Base-by-base conservation (phyloP, 2,329 filamentous ascomycete species). In the Grosmannia penicillata region DNA sequence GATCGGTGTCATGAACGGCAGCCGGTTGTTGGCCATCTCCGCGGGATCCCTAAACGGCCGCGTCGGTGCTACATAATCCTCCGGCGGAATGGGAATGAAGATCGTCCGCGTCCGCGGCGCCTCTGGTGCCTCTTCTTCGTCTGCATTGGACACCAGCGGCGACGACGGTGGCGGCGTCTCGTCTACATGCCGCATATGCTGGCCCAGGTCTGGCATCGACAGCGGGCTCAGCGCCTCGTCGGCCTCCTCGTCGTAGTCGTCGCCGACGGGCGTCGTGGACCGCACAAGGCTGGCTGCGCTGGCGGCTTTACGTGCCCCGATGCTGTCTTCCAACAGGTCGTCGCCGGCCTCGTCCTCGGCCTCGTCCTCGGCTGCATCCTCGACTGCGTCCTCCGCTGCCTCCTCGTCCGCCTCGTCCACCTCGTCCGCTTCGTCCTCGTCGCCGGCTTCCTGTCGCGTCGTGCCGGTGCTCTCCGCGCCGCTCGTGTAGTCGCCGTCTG, bases 1-100 rank as follows among this genome's bases (percentile, higher is more conserved):
- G 47, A 98, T 98, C 2, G 91, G 91, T 0, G 91, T 98, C 91
- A 98, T 96, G 56, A 96, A 98, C 4, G 89, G 91, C 9, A 96
- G 66, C 39, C 87, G 79, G 58, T 87, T 94, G 52, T 95, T 93
- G 43, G 86, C 85, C 56, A 79, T 69, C 55, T 86, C 72, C 26
- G 63, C 71, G 52, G 84, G 75, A 57, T 94, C 82, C 53, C 86
- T 78, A 66, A 81, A 94, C 42, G 83, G 82, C 34, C 78, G 72
- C 40, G 72, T 80, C 15, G 84, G 80, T 32, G 83, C 75, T 48
- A 87, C 76, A 55, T 86, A 93, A 56, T 93, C 84, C 53, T 93
- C 84, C 0, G 86, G 86, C 1, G 82, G 81, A 26, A 89, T 68
- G 1, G 84, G 83, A 15, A 91, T 69, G 51, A 83, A 94, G n/a